phyloP scores from a whole-genome alignment of 2,329 filamentous ascomycete genomes.

The Hypoxylon sp. region DNA sequence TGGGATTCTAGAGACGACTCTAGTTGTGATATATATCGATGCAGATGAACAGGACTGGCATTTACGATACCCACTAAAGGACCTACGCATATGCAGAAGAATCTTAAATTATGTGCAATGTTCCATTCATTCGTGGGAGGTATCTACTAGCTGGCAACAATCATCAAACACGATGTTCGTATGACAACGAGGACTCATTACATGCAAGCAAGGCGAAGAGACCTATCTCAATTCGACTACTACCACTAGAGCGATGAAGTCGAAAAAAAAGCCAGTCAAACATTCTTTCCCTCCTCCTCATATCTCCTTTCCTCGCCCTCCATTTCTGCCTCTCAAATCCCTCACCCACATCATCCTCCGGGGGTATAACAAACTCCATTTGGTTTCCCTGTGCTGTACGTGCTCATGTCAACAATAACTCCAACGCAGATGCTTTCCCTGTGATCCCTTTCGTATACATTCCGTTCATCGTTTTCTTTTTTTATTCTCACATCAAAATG shows the following conservation, averaged over 20 bases:
- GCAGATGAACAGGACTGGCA: slow-evolving; percentile 3
- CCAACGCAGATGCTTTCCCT: slow-evolving; percentile 42
- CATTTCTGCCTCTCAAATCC: neutral
- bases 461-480: slow-evolving; percentile 21
- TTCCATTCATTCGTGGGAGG: slow-evolving; percentile 23
- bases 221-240: slow-evolving; percentile 6
- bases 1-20: neutral
- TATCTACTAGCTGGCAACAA: slow-evolving; percentile 14
- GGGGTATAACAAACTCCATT: slow-evolving; percentile 48
- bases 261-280: slow-evolving; percentile 3
- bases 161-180: slow-evolving; percentile 5
- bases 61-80: neutral
- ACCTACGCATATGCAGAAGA: neutral
- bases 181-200: neutral
- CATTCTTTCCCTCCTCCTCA: neutral
- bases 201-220: slow-evolving; percentile 3
- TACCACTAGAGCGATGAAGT: neutral
- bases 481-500: slow-evolving; percentile 32
- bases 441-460: slow-evolving; percentile 29
- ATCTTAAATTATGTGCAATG: neutral
- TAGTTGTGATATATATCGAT: neutral
- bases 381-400: slow-evolving; percentile 29
- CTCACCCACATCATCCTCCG: slow-evolving; percentile 21
- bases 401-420: slow-evolving; percentile 34
- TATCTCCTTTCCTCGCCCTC: neutral